Conservation (phyloP, 2,329 filamentous ascomycete species). For the Botrytis deweyae region DNA sequence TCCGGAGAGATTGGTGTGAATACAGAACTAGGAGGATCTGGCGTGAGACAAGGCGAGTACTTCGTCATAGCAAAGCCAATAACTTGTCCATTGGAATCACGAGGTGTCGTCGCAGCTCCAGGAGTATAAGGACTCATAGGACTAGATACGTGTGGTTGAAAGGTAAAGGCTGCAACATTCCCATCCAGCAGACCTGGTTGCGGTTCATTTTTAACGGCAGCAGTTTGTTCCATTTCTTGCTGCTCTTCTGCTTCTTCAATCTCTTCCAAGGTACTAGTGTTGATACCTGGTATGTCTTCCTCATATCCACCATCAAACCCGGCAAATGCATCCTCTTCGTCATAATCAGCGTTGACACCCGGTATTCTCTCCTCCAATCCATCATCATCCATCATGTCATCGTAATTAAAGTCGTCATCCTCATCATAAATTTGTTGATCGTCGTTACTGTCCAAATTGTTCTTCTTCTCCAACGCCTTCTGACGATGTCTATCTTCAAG, state of each 20-base stretch:
- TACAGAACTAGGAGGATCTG: constrained; percentile 12
- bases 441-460: constrained; percentile 39
- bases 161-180: constrained; percentile 35
- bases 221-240: constrained; percentile 9
- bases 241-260: constrained; percentile 43
- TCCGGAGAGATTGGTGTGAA: constrained; percentile 28
- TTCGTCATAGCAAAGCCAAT: constrained; percentile 54
- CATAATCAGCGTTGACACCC: constrained; percentile 50
- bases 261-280: constrained; percentile 31
- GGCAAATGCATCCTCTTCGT: constrained; percentile 31
- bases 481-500: constrained; percentile 72
- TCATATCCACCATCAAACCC: constrained; percentile 26
- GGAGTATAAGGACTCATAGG: constrained; percentile 52
- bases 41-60: constrained; percentile 31
- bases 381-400: constrained; percentile 57
- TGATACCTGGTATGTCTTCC: constrained; percentile 27
- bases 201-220: constrained; percentile 20
- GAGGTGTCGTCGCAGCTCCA: constrained; percentile 51
- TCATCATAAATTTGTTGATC: constrained; percentile 43
- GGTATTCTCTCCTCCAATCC: constrained; percentile 62
- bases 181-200: constrained; percentile 15
- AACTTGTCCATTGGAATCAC: constrained; percentile 53
- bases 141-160: constrained; percentile 49
- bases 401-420: constrained; percentile 62
- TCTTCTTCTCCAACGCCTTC: constrained; percentile 61